Evolutionary conservation across 129 eudicot genomes (phyloP).

Genomic region (Flaveria ramosissima): DNA sequence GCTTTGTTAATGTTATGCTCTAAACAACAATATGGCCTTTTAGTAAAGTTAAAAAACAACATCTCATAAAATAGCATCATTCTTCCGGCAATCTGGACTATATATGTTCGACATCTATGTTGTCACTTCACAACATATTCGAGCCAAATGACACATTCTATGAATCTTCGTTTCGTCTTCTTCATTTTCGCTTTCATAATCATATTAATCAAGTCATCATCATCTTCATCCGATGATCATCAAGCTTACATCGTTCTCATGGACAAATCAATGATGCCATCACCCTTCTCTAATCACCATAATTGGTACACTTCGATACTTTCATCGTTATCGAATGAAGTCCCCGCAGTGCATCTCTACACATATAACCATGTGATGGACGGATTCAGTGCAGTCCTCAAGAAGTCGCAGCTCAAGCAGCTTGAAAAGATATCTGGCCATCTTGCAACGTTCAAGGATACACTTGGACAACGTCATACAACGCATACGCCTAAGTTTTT

Average conservation of each 20-base stretch:
- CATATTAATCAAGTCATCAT: constrained; percentile 6
- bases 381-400: constrained; percentile 49
- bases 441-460: constrained; percentile 43
- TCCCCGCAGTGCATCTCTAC: constrained; percentile 41
- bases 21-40: constrained; percentile 11
- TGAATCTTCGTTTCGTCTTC: constrained; percentile 27
- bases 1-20: constrained; percentile 35
- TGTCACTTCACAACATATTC: constrained; percentile 21
- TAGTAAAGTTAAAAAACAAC: background rate
- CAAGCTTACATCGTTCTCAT: constrained; percentile 49
- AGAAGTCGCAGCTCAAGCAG: constrained; percentile 28
- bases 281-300: constrained; percentile 44
- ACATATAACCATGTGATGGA: constrained; percentile 47
- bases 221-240: constrained; percentile 33
- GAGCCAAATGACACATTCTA: constrained; percentile 18
- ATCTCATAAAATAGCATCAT: constrained; percentile 19
- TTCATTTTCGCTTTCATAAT: constrained; percentile 15
- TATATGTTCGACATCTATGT: constrained; percentile 14
- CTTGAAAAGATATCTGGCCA: constrained; percentile 36
- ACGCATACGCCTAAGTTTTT: constrained; percentile 47
- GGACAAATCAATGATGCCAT: constrained; percentile 53
- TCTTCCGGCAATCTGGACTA: constrained; percentile 22
- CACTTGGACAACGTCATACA: constrained; percentile 46
- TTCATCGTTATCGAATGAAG: constrained; percentile 39
- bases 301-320: constrained; percentile 52